These are phyloP conservation scores for Ogataea nonfermentans DNA, from an alignment of 805 yeast species.

Conservation along the genomic window DNA sequence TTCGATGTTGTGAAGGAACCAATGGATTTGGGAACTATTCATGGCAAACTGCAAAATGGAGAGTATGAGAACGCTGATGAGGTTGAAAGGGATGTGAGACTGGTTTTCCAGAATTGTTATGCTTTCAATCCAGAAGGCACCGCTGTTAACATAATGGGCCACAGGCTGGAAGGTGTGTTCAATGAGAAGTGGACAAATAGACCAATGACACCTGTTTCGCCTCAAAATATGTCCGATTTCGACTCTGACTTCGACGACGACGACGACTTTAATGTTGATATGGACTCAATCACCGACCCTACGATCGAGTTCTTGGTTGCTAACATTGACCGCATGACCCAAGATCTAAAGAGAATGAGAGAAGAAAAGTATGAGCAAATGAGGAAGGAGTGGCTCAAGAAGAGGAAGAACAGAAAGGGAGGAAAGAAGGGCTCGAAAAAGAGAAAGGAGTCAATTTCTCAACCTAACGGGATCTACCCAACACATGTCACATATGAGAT, in stretches of 20 bases:
- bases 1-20: constrained; percentile 84
- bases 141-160: constrained; percentile 95
- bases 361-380: constrained; percentile 68
- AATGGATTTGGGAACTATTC: constrained; percentile 90
- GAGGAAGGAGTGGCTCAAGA: constrained; percentile 59
- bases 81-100: constrained; percentile 76
- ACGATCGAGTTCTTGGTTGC: constrained; percentile 87
- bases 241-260: constrained; percentile 42
- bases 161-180: constrained; percentile 80
- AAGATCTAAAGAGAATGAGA: constrained; percentile 79
- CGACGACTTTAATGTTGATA: constrained; percentile 54
- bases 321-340: constrained; percentile 81
- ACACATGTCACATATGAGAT: constrained; percentile 80
- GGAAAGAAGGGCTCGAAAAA: constrained; percentile 34
- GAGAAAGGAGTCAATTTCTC: constrained; percentile 19
- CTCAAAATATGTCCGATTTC: constrained; percentile 45
- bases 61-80: constrained; percentile 87
- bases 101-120: constrained; percentile 87
- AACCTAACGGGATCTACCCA: constrained; percentile 28
- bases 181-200: constrained; percentile 85
- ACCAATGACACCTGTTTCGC: constrained; percentile 67
- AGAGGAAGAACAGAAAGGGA: constrained; percentile 41
- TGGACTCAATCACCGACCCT: constrained; percentile 74
- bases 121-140: constrained; percentile 95
- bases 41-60: constrained; percentile 76